These are phyloP conservation scores for Colletotrichum costaricense DNA, from an alignment of 2,329 filamentous ascomycete species.

Conservation along the genomic window DNA sequence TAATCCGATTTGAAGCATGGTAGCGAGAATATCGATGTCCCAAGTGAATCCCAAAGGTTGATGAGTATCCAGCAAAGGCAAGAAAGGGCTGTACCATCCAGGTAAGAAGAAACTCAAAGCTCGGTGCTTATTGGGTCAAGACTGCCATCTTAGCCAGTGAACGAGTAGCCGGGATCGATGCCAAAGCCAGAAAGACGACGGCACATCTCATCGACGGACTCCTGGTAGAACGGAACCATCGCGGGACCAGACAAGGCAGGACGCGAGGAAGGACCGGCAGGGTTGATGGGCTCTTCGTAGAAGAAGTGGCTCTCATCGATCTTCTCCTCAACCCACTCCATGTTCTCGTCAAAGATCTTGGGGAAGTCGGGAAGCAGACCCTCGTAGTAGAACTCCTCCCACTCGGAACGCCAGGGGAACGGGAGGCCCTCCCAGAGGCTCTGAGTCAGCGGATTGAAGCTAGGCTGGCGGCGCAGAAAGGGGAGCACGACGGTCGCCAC, in stretches of 20 bases:
- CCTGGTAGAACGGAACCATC: background rate
- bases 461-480: conserved; percentile 22
- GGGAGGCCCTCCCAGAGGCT: conserved; percentile 18
- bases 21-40: background rate
- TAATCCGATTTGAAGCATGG: background rate
- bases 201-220: conserved; percentile 22
- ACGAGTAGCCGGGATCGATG: background rate
- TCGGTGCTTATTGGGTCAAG: background rate
- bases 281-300: background rate
- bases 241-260: background rate
- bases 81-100: background rate
- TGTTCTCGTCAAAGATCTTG: conserved; percentile 2
- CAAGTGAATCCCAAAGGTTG: background rate
- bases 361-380: conserved; percentile 23
- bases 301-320: background rate
- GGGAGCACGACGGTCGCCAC: conserved; percentile 22
- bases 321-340: conserved; percentile 17
- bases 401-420: conserved; percentile 34
- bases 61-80: background rate
- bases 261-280: background rate
- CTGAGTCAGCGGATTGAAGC: background rate
- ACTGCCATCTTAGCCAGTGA: background rate
- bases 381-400: conserved; percentile 19
- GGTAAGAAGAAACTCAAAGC: background rate
- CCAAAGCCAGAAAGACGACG: background rate